These are phyloP conservation scores for Alternaria burnsii DNA, from an alignment of 2,329 filamentous ascomycete genomes.

Conservation along the genomic window DNA sequence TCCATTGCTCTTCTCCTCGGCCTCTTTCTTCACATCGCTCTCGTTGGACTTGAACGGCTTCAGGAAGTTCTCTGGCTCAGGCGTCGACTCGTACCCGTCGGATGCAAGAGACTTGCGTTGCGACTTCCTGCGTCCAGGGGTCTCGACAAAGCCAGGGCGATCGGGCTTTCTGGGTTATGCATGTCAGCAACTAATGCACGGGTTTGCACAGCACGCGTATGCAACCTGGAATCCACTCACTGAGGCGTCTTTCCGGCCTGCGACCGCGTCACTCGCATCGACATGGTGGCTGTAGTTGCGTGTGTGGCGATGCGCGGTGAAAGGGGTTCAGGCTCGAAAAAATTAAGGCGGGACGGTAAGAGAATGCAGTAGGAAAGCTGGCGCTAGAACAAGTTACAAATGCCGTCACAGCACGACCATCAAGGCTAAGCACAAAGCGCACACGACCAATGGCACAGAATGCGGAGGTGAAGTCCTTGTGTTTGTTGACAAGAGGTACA, in stretches of 20 bases:
- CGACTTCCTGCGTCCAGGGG: slow-evolving; percentile 55
- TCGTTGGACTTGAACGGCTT: slow-evolving; percentile 15
- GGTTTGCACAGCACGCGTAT: background rate
- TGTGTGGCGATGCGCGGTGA: slow-evolving; percentile 25
- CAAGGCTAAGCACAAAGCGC: slow-evolving; percentile 1
- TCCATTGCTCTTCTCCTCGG: slow-evolving; percentile 47
- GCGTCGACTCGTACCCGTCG: slow-evolving; percentile 46
- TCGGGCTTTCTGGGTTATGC: slow-evolving; percentile 47
- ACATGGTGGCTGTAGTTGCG: slow-evolving; percentile 38
- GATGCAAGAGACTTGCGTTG: slow-evolving; percentile 53
- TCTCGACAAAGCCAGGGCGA: slow-evolving; percentile 59
- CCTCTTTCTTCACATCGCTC: slow-evolving; percentile 6
- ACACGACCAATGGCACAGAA: slow-evolving; percentile 17
- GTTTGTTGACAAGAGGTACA: slow-evolving; percentile 34
- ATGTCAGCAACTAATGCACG: slow-evolving; percentile 31
- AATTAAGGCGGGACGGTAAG: background rate
- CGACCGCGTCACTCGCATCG: slow-evolving; percentile 55
- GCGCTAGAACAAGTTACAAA: slow-evolving; percentile 6
- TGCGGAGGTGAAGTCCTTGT: slow-evolving; percentile 10
- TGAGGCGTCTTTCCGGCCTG: slow-evolving; percentile 59
- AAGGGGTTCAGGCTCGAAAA: slow-evolving; percentile 17
- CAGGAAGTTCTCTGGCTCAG: slow-evolving; percentile 41
- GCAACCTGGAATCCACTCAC: slow-evolving; percentile 41
- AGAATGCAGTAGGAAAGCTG: background rate
- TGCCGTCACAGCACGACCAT: slow-evolving; percentile 21